These are phyloP conservation scores for Thozetella sp. DNA, from an alignment of 495 filamentous ascomycete genomes.

Conservation along the genomic window DNA sequence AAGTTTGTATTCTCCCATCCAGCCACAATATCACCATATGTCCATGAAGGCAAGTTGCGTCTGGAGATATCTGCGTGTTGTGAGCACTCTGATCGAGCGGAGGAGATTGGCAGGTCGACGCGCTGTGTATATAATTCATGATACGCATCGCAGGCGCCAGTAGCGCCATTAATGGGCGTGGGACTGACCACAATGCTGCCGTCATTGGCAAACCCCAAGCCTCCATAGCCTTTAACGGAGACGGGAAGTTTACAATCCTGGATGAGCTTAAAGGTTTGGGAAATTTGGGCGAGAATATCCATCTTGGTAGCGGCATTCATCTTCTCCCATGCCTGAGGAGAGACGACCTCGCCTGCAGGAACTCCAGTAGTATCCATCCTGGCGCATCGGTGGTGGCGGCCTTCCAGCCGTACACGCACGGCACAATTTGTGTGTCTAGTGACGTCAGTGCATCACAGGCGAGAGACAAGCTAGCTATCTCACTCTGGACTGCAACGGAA, in stretches of 20 bases:
- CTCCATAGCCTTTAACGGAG: conserved; percentile 12
- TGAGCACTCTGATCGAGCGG: conserved; percentile 4
- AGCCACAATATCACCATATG: conserved; percentile 7
- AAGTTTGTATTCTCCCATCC: conserved; percentile 8
- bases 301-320: not conserved
- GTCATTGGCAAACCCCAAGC: conserved; percentile 9
- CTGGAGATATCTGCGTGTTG: conserved; percentile 4
- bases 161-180: conserved; percentile 12
- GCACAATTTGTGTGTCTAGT: too few species aligned
- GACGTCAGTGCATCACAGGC: not conserved
- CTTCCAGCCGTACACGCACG: not conserved
- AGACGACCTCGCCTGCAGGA: not conserved
- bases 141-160: not conserved
- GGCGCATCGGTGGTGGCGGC: not conserved
- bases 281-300: conserved; percentile 8
- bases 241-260: conserved; percentile 8
- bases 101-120: conserved; percentile 5
- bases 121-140: not conserved
- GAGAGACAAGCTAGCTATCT: not conserved
- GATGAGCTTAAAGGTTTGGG: conserved; percentile 12
- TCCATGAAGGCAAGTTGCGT: conserved; percentile 10
- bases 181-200: conserved; percentile 11
- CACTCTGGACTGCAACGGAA: not conserved
- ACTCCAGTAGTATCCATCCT: not conserved
- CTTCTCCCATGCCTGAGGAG: not conserved